Base-by-base conservation (phyloP, 2,329 filamentous ascomycete genomes). In the Aspergillus sp. region DNA sequence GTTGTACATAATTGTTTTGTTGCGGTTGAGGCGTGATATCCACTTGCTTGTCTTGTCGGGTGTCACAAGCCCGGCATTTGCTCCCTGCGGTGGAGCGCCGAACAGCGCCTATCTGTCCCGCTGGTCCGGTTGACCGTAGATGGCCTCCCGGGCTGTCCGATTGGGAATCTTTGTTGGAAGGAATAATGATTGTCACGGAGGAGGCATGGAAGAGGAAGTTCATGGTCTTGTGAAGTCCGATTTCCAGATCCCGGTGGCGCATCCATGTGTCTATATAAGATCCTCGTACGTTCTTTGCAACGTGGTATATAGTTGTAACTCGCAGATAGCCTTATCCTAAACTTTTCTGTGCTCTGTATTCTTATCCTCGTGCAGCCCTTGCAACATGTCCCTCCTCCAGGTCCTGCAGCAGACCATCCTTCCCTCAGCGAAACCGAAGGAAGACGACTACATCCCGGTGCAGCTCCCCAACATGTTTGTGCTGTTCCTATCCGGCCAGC, bases 401-500 rank as follows among this genome's bases (percentile, higher is more conserved):
- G 14, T 42, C 19, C 40, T 42, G 14, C 40, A 17, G 11, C 40
- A n/a, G 14, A 19, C 40, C 16, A 17, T 19, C 40, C 40, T 42
- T 19, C 11, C 19, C 16, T 14, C 40, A 5, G 4, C 11, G 40
- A 17, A 42, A 11, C 5, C 40, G 17, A 19, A 3, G 17, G 40
- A 17, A 43, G 7, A 49, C 17, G 19, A 24, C 11, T 13, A 50
- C 42, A 40, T 56, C 22, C 26, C 46, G 2, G 54, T 60, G 13
- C 41, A 30, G 11, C 51, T 68, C 3, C 65, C 65, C 0, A 62
- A 68, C 30, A 56, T 67, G 57, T 68, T 67, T 46, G 60, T 62
- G 8, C 63, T 65, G 1, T 66, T 67, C 33, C 55, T 67, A 45
- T 61, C 66, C 1, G 51, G 60, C 20, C 51, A 61, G 4, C 61